Conservation (phyloP, 148 eudicot species). For the Camellia japonica region DNA sequence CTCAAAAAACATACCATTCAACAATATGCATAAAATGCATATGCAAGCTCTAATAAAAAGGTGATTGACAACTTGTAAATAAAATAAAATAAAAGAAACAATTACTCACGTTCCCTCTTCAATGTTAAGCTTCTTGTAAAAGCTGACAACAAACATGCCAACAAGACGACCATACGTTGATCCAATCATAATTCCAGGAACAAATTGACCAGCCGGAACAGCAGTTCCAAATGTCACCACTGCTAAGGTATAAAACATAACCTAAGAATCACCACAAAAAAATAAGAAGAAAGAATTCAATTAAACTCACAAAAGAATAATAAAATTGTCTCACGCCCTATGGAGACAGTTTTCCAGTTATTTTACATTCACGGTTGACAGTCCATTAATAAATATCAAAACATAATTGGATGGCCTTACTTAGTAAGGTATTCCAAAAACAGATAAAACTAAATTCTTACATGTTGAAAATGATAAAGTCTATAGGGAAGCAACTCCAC, state of each 20-base stretch:
- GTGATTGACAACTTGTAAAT: background rate
- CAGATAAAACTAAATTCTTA: background rate
- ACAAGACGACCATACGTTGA: conserved; percentile 99
- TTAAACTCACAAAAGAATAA: background rate
- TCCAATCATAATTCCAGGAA: conserved; percentile 99
- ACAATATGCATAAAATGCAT: background rate
- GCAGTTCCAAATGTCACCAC: conserved; percentile 97
- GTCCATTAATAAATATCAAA: background rate
- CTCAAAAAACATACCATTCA: background rate
- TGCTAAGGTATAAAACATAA: conserved; percentile 88
- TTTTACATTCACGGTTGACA: background rate
- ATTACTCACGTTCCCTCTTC: conserved; percentile 97
- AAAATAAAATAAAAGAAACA: conserved; percentile 7
- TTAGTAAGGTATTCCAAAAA: background rate
- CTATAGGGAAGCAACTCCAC: background rate
- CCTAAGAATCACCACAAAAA: conserved; percentile 36
- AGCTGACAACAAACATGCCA: conserved; percentile 95
- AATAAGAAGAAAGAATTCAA: background rate
- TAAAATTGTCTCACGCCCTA: background rate
- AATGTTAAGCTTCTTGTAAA: conserved; percentile 87
- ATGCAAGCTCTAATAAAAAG: conserved; percentile 1
- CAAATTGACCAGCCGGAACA: conserved; percentile 99
- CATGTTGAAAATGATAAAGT: background rate
- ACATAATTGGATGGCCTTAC: background rate
- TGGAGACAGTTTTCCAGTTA: background rate